Conservation (phyloP, 768 basidiomycete genomes). For the Podaxis pistillaris region DNA sequence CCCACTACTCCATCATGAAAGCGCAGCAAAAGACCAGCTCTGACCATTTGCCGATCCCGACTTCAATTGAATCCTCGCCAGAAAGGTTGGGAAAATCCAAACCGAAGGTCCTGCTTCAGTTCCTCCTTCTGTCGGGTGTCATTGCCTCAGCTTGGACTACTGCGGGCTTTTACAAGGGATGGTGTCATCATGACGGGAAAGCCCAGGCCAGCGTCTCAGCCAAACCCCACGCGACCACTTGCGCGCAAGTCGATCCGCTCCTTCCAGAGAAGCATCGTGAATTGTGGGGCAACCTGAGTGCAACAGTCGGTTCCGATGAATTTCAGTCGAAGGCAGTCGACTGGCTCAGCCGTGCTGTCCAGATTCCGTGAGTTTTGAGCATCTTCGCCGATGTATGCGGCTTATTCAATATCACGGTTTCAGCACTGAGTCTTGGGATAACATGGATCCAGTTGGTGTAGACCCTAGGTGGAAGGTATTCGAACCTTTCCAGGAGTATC, state of each 20-base stretch:
- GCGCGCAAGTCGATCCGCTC: constrained; percentile 37
- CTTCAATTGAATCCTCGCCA: not conserved
- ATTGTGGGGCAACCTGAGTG: constrained; percentile 33
- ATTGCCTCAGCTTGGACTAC: not conserved
- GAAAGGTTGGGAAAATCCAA: not conserved
- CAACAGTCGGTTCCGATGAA: constrained; percentile 28
- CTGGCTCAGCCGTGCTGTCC: constrained; percentile 50
- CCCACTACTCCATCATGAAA: not conserved
- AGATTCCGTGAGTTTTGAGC: constrained; percentile 34
- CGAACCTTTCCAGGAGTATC: constrained; percentile 51
- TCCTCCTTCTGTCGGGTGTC: constrained; percentile 1
- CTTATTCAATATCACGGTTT: not conserved
- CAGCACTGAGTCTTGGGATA: constrained; percentile 55
- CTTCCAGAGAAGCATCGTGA: constrained; percentile 38
- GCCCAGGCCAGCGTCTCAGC: not conserved
- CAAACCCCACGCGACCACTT: constrained; percentile 13
- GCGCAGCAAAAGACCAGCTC: not conserved
- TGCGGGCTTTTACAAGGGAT: not conserved
- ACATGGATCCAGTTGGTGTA: constrained; percentile 43
- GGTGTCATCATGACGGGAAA: not conserved
- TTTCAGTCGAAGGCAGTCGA: constrained; percentile 42
- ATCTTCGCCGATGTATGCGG: not conserved
- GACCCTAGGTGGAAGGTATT: constrained; percentile 60
- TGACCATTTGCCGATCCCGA: not conserved
- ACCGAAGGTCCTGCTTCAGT: not conserved